Conservation (phyloP, 2,329 filamentous ascomycete species). For the Colletotrichum spaethianum region DNA sequence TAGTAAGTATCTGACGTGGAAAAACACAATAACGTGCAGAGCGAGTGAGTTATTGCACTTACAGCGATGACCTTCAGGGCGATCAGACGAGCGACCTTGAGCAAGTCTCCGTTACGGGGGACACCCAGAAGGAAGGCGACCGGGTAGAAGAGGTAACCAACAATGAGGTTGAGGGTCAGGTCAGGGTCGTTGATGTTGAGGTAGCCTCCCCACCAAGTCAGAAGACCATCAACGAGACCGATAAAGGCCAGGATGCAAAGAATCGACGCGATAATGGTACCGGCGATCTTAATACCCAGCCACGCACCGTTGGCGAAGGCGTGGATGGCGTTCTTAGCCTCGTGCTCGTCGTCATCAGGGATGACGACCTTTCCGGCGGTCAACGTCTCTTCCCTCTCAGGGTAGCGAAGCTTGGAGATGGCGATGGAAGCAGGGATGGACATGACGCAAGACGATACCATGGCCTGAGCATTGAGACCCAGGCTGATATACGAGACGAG, state of each 20-base stretch:
- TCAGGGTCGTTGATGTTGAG: constrained; percentile 78
- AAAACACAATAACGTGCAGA: not conserved
- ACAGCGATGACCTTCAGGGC: constrained; percentile 85
- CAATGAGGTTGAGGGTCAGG: constrained; percentile 81
- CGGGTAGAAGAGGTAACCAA: constrained; percentile 84
- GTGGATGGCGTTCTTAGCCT: constrained; percentile 84
- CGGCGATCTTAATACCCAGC: constrained; percentile 88
- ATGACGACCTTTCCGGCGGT: constrained; percentile 87
- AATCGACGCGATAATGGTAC: constrained; percentile 85
- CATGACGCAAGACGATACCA: constrained; percentile 96
- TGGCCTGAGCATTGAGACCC: constrained; percentile 85
- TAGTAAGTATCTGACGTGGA: constrained; percentile 46
- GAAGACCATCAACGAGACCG: constrained; percentile 79
- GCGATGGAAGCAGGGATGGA: constrained; percentile 92
- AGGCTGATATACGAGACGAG: constrained; percentile 88
- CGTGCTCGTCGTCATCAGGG: constrained; percentile 83
- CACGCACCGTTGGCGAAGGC: constrained; percentile 89
- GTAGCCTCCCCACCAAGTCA: constrained; percentile 89
- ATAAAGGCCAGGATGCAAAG: constrained; percentile 87
- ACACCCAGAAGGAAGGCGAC: constrained; percentile 87
- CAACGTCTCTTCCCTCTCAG: constrained; percentile 88
- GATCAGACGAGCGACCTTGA: constrained; percentile 83
- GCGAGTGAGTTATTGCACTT: constrained; percentile 48
- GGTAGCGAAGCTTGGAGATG: constrained; percentile 90
- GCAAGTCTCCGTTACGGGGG: constrained; percentile 74